Percentiles rank a stretch among this genome's conserved stretches.
Evolutionary conservation across 805 yeast species (phyloP).

Genomic region (Kazachstania martiniae): DNA sequence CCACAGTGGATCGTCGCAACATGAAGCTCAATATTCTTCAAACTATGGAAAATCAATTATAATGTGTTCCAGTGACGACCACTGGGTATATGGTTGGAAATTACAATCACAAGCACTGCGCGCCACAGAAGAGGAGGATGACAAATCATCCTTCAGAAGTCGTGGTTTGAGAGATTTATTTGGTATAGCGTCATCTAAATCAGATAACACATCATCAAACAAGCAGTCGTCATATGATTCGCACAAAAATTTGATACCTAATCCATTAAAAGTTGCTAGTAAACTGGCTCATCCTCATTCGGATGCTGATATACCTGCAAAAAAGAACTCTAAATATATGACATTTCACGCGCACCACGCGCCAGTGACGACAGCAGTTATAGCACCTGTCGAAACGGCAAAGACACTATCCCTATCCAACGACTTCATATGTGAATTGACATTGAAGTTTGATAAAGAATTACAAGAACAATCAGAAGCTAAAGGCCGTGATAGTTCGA

Average conservation of each 20-base stretch:
- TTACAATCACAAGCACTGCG: conserved; percentile 19
- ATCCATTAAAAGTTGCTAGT: conserved; percentile 1
- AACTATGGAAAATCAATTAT: conserved; percentile 30
- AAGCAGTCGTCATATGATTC: not conserved
- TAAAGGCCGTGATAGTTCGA: not conserved
- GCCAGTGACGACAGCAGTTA: conserved; percentile 60
- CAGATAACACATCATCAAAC: not conserved
- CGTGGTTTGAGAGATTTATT: not conserved
- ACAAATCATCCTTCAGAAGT: not conserved
- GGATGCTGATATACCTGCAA: not conserved
- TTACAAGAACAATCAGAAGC: conserved; percentile 4
- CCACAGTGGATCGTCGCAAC: conserved; percentile 59
- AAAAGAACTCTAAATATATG: conserved; percentile 43
- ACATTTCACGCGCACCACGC: conserved; percentile 70
- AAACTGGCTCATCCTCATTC: conserved; percentile 1
- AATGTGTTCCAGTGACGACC: conserved; percentile 79
- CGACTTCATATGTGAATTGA: conserved; percentile 66
- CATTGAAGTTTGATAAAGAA: conserved; percentile 25
- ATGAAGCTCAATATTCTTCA: conserved; percentile 37
- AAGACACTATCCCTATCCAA: conserved; percentile 59
- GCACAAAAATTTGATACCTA: not conserved
- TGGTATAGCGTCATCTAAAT: not conserved
- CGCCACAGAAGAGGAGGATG: not conserved
- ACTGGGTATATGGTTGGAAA: conserved; percentile 78
- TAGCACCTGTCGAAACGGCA: conserved; percentile 65